A percentile compares a stretch with the other conserved stretches of the same genome.
These are phyloP conservation scores for Hamamelis virginiana DNA, from an alignment of 164 flowering plant genomes.

Conservation along the genomic window DNA sequence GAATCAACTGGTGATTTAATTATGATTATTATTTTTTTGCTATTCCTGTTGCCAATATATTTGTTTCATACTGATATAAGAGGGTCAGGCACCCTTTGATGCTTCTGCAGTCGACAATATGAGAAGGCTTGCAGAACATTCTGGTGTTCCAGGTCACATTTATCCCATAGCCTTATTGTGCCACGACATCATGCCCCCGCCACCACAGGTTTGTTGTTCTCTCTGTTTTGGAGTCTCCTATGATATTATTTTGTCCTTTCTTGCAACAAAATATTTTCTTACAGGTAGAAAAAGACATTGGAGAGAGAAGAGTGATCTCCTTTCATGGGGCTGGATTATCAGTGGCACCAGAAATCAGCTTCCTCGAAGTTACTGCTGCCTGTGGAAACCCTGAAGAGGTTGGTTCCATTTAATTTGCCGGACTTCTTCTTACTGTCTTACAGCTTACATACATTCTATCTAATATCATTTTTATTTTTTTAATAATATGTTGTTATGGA, in stretches of 20 bases:
- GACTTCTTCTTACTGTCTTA: not conserved
- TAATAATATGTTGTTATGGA: no score
- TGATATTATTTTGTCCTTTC: constrained; percentile 2
- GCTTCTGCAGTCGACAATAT: constrained; percentile 81
- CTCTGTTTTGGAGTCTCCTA: not conserved
- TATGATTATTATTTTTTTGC: not conserved
- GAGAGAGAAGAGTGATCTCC: constrained; percentile 73
- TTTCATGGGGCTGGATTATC: constrained; percentile 86
- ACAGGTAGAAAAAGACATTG: constrained; percentile 92
- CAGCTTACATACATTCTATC: not conserved
- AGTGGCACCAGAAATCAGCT: constrained; percentile 58
- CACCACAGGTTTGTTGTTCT: constrained; percentile 52
- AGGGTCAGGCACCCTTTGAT: constrained; percentile 87
- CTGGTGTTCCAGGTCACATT: constrained; percentile 75
- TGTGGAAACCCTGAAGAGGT: constrained; percentile 69
- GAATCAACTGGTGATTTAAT: not conserved
- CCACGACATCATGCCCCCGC: constrained; percentile 96
- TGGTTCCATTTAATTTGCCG: constrained; percentile 9
- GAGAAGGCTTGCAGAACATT: constrained; percentile 82
- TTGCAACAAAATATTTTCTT: not conserved
- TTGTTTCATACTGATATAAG: constrained; percentile 35
- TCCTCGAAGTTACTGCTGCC: constrained; percentile 38
- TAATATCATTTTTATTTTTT: not conserved
- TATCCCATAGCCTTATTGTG: constrained; percentile 80
- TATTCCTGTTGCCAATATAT: constrained; percentile 7